These are phyloP conservation scores for Creolimax fragrantissima DNA, from an alignment of 78 protist genomes.

Conservation along the genomic window DNA sequence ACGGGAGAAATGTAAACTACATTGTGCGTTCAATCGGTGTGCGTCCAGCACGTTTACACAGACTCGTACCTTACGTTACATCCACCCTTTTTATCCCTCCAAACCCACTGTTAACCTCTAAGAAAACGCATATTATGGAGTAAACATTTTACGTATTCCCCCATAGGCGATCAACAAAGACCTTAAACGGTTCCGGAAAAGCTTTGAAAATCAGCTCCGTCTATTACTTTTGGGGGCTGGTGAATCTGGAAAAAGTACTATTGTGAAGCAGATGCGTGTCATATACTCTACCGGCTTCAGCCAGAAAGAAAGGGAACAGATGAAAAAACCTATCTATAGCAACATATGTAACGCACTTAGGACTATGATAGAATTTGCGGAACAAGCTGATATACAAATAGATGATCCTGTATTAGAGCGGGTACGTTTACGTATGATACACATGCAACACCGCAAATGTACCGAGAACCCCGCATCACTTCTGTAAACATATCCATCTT, in stretches of 20 bases:
- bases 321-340: conserved; percentile 35
- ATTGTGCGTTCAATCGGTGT: no score
- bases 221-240: conserved; percentile 62
- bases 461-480: no score
- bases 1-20: no score
- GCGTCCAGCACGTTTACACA: no score
- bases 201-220: conserved; percentile 1
- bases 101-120: no score
- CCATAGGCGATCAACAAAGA: neutral
- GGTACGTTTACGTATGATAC: no score
- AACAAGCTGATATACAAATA: neutral
- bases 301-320: conserved; percentile 43
- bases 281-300: conserved; percentile 69
- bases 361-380: neutral
- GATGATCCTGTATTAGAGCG: neutral
- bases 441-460: no score
- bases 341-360: conserved; percentile 55
- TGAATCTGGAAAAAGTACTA: conserved; percentile 86
- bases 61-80: no score
- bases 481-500: no score
- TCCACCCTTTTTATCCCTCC: no score
- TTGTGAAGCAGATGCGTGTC: conserved; percentile 82
- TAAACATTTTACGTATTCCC: no score
- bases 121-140: no score
- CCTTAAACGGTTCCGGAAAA: neutral